A percentile compares a stretch with the other conserved stretches of the same genome.
These are phyloP conservation scores for Cryptosporidium ubiquitum DNA, from an alignment of 169 alveolate genomes.

Conservation along the genomic window DNA sequence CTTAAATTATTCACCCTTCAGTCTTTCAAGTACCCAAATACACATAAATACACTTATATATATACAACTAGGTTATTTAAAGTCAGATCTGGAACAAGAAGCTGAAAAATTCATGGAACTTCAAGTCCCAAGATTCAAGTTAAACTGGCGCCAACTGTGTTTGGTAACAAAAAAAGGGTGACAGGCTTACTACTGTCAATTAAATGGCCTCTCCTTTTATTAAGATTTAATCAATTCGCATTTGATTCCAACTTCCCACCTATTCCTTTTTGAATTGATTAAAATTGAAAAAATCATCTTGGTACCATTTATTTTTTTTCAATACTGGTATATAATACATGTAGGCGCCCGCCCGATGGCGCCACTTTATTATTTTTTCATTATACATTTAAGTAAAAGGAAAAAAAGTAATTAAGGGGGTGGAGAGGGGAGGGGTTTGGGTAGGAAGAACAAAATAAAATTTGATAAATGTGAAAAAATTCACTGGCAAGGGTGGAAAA, in stretches of 20 bases:
- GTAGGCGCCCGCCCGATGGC: neutral
- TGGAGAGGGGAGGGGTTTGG: conserved; percentile 8
- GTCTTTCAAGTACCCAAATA: neutral
- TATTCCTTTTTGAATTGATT: neutral
- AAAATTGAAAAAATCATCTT: too few species aligned
- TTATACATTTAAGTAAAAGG: neutral
- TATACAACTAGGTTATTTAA: neutral
- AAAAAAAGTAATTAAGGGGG: neutral
- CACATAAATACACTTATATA: neutral
- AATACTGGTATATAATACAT: neutral
- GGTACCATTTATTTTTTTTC: neutral
- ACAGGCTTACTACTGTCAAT: neutral
- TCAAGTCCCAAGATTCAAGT: neutral
- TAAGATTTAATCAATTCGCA: neutral
- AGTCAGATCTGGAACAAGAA: neutral
- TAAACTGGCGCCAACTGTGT: neutral
- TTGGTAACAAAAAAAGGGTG: too few species aligned
- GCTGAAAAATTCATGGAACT: neutral
- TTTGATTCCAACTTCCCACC: neutral
- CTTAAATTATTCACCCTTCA: neutral
- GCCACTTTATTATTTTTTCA: neutral
- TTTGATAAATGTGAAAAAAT: conserved; percentile 1
- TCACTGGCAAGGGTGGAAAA: neutral
- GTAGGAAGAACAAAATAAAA: neutral
- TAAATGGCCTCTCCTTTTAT: neutral